Base-by-base conservation (phyloP, 2,329 filamentous ascomycete genomes). In the Hypoxylon rubiginosum region DNA sequence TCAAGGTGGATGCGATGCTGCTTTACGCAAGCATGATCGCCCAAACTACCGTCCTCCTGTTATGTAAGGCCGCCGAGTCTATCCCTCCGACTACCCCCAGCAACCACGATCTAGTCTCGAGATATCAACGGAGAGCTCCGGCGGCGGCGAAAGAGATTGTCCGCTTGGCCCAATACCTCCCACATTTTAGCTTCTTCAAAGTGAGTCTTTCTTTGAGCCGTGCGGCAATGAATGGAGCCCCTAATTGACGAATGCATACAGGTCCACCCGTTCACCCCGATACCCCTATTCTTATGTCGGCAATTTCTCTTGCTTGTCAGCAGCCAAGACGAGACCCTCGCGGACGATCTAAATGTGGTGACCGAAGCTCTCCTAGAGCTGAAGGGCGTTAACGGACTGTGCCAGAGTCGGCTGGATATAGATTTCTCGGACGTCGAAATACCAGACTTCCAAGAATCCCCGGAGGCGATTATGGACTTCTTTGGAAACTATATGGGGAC, bases 11-110 rank as follows among this genome's bases (percentile, higher is more conserved):
- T 28, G 34, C 63, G 26, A 62, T 62, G 58, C 48, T 62, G 39
- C 63, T 66, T 30, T 62, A 62, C n/a, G 58, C 58, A 4, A 66
- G 53, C 46, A 66, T 66, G 57, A 61, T 66, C 19, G 57, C 58
- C 11, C 63, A 66, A n/a, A 50, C 58, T 6, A 49, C 58, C 15
- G 51, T 56, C 11, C 45, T 66, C 13, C 45, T 53, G 3, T 41
- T 66, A 10, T 51, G 45, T 15, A 57, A 66, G 32, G 58, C 58
- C 10, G 57, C 57, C 28, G 57, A 59, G 30, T 39, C 54, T 1
- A 50, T 57, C 17, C 54, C 54, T 4, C 43, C 43, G 3, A 50
- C 30, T 10, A 59, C 48, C 2, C 36, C 46, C 5, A 53, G 48
- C 36, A 59, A 53, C 36, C 57, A 59, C 17, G 57, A 59, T 52